Evolutionary conservation across 768 basidiomycete species (phyloP).

Genomic region (Boletus vinaceobasis): DNA sequence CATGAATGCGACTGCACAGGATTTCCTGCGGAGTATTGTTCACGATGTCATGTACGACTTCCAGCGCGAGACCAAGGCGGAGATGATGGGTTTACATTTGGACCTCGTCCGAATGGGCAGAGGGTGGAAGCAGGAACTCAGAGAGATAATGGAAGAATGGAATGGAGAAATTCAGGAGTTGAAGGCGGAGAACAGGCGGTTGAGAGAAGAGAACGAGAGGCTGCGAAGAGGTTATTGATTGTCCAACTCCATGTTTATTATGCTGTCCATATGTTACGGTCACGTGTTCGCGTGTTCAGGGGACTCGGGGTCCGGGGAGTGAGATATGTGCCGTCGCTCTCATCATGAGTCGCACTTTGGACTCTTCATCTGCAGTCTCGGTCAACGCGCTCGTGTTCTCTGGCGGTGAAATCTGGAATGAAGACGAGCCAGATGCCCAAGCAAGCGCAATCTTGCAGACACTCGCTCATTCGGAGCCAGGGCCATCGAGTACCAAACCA

Average conservation of each 20-base stretch:
- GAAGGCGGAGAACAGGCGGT: constrained; percentile 44
- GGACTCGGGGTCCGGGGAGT: too few species aligned
- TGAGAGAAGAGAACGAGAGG: constrained; percentile 66
- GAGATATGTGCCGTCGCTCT: neutral
- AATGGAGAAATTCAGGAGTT: constrained; percentile 50
- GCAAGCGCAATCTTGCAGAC: constrained; percentile 1
- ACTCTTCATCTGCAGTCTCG: constrained; percentile 11
- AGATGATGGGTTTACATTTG: constrained; percentile 72
- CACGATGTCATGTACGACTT: constrained; percentile 73
- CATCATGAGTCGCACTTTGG: constrained; percentile 6
- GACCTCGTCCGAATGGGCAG: constrained; percentile 71
- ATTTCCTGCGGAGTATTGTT: constrained; percentile 61
- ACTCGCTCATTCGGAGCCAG: constrained; percentile 8
- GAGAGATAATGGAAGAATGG: constrained; percentile 59
- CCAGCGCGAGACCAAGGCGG: constrained; percentile 63
- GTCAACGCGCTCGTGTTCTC: constrained; percentile 30
- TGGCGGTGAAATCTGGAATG: constrained; percentile 23
- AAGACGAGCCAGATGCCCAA: constrained; percentile 13
- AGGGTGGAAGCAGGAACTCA: constrained; percentile 63
- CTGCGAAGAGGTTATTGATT: constrained; percentile 43
- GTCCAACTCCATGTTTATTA: neutral
- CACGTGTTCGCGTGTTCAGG: constrained; percentile 11
- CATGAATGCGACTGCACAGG: constrained; percentile 41
- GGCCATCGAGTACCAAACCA: constrained; percentile 9
- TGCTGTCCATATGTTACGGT: neutral